Conservation (phyloP, 2,329 filamentous ascomycete species). For the Xylaria sp. region DNA sequence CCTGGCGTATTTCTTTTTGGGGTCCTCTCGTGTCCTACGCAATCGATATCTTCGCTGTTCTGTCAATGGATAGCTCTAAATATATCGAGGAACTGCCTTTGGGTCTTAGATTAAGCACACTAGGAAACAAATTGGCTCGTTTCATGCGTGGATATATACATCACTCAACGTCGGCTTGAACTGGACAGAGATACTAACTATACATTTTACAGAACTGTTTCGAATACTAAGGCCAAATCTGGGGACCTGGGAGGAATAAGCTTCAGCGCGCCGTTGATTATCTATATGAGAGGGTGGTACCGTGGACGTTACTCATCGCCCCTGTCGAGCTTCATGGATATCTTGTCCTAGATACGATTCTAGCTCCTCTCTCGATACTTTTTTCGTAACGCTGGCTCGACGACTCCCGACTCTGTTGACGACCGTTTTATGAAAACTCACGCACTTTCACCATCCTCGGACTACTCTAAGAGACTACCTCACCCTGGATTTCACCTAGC, state of each 20-base stretch:
- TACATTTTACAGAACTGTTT: constrained; percentile 5
- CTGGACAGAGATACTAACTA: constrained; percentile 12
- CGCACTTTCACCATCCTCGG: not conserved
- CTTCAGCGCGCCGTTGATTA: not conserved
- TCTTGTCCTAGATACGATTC: not conserved
- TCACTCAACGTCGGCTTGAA: not conserved
- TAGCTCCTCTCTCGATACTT: not conserved
- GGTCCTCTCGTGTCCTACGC: not conserved
- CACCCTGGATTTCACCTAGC: constrained; percentile 8
- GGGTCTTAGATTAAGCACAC: not conserved
- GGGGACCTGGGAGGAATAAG: constrained; percentile 1
- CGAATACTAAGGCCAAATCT: not conserved
- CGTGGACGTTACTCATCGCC: not conserved
- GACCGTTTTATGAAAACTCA: constrained; percentile 11
- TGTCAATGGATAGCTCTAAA: not conserved
- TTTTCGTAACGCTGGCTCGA: constrained; percentile 34
- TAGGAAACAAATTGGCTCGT: not conserved
- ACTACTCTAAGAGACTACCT: constrained; percentile 1
- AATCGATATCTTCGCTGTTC: not conserved
- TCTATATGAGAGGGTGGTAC: not conserved
- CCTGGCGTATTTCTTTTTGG: constrained; percentile 11
- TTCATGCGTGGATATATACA: not conserved
- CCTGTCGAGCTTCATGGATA: constrained; percentile 23
- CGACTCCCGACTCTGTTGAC: constrained; percentile 12
- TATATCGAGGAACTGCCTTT: not conserved